Evolutionary conservation across 225 moss, liverwort and hornwort species (phyloP).

Genomic region (Climacium dendroides): DNA sequence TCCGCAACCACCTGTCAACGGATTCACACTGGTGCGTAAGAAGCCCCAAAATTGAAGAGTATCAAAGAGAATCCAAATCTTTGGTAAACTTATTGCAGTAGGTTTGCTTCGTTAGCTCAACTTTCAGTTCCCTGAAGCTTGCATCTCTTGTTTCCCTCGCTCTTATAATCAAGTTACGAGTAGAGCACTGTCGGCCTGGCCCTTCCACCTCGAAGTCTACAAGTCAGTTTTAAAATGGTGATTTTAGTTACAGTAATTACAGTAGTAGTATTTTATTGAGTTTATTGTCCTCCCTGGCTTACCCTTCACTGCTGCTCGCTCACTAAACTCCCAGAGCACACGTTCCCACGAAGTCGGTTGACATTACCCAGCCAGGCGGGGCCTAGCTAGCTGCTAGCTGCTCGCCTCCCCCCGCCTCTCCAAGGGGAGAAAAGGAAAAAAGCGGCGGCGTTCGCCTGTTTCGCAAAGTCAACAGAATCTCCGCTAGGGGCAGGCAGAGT

Average conservation of each 20-base stretch:
- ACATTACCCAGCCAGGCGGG: not conserved
- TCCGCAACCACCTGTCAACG: not conserved
- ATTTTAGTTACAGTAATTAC: not conserved
- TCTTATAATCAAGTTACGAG: not conserved
- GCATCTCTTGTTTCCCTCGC: not conserved
- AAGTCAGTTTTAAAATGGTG: not conserved
- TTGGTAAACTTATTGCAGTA: not conserved
- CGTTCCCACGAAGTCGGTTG: not conserved
- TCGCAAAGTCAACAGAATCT: not conserved
- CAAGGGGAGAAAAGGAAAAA: not conserved
- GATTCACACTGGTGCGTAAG: not conserved
- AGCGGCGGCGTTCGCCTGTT: not conserved
- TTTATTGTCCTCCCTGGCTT: too few relatives aligned
- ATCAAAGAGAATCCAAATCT: not conserved
- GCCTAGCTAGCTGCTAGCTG: not conserved
- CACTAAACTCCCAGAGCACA: not conserved
- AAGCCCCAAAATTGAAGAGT: not conserved
- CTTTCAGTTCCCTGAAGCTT: not conserved
- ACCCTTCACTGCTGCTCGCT: not conserved
- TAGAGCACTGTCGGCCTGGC: not conserved
- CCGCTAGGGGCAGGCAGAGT: not conserved
- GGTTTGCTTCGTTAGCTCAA: not conserved
- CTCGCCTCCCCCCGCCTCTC: not conserved
- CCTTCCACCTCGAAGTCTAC: not conserved
- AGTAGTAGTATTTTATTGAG: too few relatives aligned